Conservation (phyloP, 306 rosid species). For the Acacia melanoxylon region DNA sequence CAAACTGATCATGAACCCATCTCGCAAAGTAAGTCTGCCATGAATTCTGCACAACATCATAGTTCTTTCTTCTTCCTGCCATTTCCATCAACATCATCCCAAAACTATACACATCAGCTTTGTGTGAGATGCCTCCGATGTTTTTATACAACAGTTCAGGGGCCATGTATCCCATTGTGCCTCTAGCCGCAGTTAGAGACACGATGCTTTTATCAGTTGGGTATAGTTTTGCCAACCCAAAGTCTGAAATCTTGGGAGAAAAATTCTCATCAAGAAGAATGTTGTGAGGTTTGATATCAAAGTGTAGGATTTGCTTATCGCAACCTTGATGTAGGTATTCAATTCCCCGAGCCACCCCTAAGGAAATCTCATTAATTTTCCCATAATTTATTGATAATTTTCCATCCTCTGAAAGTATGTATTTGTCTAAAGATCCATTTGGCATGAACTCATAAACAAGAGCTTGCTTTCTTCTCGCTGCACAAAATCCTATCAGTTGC, state of each 20-base stretch:
- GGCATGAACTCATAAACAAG: neutral
- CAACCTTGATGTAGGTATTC: neutral
- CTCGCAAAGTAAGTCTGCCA: constrained; percentile 18
- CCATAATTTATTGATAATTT: too few relatives aligned
- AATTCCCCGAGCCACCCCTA: neutral
- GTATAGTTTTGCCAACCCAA: neutral
- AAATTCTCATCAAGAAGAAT: neutral
- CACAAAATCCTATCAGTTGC: neutral
- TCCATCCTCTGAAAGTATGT: neutral
- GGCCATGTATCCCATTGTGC: neutral
- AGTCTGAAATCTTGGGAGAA: neutral
- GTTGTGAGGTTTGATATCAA: neutral
- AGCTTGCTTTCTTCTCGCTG: neutral
- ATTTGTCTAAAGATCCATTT: constrained; percentile 13
- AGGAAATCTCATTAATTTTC: neutral
- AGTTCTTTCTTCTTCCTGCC: neutral
- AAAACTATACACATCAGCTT: neutral
- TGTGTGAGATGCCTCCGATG: neutral
- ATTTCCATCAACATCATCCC: neutral
- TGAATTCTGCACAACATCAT: constrained; percentile 13
- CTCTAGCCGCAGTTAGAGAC: neutral
- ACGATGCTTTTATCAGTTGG: neutral
- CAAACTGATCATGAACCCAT: constrained; percentile 27
- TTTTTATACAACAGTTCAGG: neutral
- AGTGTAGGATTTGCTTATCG: neutral